Conservation (phyloP, 768 basidiomycete genomes). For the Tricholoma bakamatsutake region DNA sequence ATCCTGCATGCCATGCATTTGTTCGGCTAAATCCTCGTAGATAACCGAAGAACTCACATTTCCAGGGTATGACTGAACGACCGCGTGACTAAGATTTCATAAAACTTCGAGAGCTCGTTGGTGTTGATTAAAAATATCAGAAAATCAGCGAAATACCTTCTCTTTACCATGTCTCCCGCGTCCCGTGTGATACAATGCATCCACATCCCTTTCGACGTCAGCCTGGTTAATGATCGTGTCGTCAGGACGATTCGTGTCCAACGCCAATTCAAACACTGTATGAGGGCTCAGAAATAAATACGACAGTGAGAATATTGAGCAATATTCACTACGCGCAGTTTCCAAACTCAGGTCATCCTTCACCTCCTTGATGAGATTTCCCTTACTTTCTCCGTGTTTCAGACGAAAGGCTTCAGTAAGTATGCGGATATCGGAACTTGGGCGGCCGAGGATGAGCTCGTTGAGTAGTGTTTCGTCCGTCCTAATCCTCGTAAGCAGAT, state of each 20-base stretch:
- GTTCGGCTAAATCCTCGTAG: neutral
- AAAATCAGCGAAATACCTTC: conserved; percentile 22
- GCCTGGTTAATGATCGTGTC: conserved; percentile 33
- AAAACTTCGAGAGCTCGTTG: conserved; percentile 28
- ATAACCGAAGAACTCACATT: conserved; percentile 23
- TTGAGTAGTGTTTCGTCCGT: conserved; percentile 32
- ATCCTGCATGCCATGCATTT: conserved; percentile 15
- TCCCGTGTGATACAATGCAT: conserved; percentile 35
- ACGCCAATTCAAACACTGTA: conserved; percentile 44
- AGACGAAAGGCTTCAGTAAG: conserved; percentile 27
- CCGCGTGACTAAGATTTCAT: conserved; percentile 43
- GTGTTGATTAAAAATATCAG: neutral
- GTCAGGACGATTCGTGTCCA: conserved; percentile 35
- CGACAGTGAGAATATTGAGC: neutral
- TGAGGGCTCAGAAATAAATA: neutral
- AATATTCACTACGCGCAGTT: conserved; percentile 27
- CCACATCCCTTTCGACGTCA: conserved; percentile 37
- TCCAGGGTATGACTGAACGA: conserved; percentile 41
- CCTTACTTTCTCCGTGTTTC: conserved; percentile 18
- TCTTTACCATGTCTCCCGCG: conserved; percentile 37
- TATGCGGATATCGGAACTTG: conserved; percentile 27
- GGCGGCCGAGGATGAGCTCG: conserved; percentile 36
- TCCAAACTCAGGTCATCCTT: conserved; percentile 28
- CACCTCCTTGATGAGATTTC: conserved; percentile 24
- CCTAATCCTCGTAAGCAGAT: conserved; percentile 9